Conservation (phyloP, 176 grass and related monocot genomes). For the Triticum turgidum region DNA sequence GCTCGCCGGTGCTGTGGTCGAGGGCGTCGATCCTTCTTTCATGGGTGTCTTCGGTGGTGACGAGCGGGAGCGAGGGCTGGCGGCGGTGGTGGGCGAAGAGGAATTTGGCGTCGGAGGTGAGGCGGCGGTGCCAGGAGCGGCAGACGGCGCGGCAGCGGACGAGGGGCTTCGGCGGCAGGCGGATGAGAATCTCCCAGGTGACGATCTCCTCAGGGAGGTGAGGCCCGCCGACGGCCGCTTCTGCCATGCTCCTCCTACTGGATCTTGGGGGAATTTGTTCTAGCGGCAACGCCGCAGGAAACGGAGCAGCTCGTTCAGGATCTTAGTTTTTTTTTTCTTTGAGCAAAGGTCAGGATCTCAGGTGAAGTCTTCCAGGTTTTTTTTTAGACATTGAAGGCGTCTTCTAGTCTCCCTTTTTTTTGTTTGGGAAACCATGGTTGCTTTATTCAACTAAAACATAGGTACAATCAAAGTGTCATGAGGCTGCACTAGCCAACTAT, state of each 20-base stretch:
- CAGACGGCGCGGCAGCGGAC: not conserved
- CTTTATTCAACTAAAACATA: too few species aligned
- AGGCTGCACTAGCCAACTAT: too few species aligned
- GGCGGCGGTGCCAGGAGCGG: conserved; percentile 18
- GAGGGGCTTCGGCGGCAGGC: not conserved
- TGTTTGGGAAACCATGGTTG: too few species aligned
- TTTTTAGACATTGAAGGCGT: too few species aligned
- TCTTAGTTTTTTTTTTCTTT: too few species aligned
- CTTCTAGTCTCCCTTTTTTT: too few species aligned
- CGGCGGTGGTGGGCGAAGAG: not conserved
- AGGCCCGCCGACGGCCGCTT: not conserved
- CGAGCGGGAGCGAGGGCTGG: not conserved
- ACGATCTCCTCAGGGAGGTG: not conserved
- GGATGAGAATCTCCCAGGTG: conserved; percentile 4
- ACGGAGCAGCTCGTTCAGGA: not conserved
- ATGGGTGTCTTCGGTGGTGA: not conserved
- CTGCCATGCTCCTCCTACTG: not conserved
- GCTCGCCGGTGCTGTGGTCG: not conserved
- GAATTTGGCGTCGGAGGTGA: conserved; percentile 3
- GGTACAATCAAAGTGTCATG: too few species aligned
- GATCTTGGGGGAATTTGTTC: not conserved
- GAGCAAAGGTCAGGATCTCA: too few species aligned
- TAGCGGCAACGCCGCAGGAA: not conserved
- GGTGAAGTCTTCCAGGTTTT: too few species aligned
- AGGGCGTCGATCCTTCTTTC: not conserved